A percentile compares a stretch with the other conserved stretches of the same genome.
Evolutionary conservation across 352 stramenopile species (phyloP).

Genomic region (Phytophthora brassicae): DNA sequence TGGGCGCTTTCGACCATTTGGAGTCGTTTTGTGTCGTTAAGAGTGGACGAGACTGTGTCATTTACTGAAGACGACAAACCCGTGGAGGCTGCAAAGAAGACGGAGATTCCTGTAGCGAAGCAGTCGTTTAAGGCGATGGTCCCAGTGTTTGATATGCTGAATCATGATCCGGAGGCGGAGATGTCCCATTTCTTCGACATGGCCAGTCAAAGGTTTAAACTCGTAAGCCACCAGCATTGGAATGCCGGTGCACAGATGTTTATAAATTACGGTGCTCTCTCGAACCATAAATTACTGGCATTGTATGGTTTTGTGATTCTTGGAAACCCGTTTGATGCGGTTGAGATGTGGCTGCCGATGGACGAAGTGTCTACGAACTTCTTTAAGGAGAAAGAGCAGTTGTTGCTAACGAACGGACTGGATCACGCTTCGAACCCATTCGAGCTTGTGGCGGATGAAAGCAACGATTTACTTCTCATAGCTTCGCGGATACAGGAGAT

Average conservation of each 20-base stretch:
- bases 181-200: slow-evolving; percentile 74
- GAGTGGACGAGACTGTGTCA: slow-evolving; percentile 28
- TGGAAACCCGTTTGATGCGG: slow-evolving; percentile 65
- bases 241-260: slow-evolving; percentile 69
- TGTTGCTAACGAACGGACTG: slow-evolving; percentile 53
- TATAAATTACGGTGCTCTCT: slow-evolving; percentile 81
- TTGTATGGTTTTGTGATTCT: slow-evolving; percentile 81
- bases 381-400: slow-evolving; percentile 47
- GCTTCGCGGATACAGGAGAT: slow-evolving; percentile 67
- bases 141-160: slow-evolving; percentile 87
- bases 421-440: slow-evolving; percentile 63
- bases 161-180: slow-evolving; percentile 75
- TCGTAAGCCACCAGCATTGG: slow-evolving; percentile 79
- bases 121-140: slow-evolving; percentile 76
- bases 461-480: slow-evolving; percentile 71
- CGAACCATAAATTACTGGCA: slow-evolving; percentile 81
- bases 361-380: slow-evolving; percentile 41
- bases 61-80: slow-evolving; percentile 14
- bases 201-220: slow-evolving; percentile 48
- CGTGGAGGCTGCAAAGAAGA: slow-evolving; percentile 2
- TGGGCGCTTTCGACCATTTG: slow-evolving; percentile 88
- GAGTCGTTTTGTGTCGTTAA: slow-evolving; percentile 81
- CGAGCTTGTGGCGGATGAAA: slow-evolving; percentile 60
- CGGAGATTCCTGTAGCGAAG: slow-evolving; percentile 13
- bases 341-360: slow-evolving; percentile 80